Base-by-base conservation (phyloP, 2,329 filamentous ascomycete species). In the Cladosporium sp. region DNA sequence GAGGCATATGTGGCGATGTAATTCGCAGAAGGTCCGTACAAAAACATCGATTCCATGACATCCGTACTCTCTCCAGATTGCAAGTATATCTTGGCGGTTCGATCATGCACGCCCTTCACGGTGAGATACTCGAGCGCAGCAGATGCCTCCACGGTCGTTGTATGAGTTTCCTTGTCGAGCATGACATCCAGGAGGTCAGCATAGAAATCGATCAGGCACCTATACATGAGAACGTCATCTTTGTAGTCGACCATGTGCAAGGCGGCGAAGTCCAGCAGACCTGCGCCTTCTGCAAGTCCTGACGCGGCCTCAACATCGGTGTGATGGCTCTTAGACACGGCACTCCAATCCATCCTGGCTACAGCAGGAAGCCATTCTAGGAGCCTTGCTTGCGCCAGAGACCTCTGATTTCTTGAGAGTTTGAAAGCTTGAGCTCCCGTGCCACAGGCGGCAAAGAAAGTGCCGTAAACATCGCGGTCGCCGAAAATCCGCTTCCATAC, bases 401-500 rank as follows among this genome's bases (percentile, higher is more conserved):
- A 86, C 69, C 81, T 86, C 64, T 86, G 80, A 62, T 80, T 80
- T 69, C 82, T 84, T 68, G 77, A 81, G 18, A 84, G 72, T 59
- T 76, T 74, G 33, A 63, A 33, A 31, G 80, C 70, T 3, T 75
- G 75, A 53, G 73, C 69, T 10, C 76, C 76, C 50, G 83, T 75
- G 67, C 82, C 84, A 71, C 84, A 87, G 61, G 83, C 78, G 33
- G 82, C 81, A 75, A 86, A 89, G 35, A 89, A 78, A 8, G 83
- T 77, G 1, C 78, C 79, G 69, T 88, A 88, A 7, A 89, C 81
- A 70, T 88, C 82, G 66, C 80, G 82, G 68, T 89, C 87, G 2
- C 81, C 80, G 70, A 89, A 89, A 0, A 89, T 69, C 21, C 87
- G 83, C 71, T 86, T 83, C 87, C 86, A 89, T 71, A 89, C 79